Evolutionary conservation across 495 filamentous ascomycete species (phyloP), one percentile per base, ranked within the genome.

Genomic region (Neurospora sp.): DNA sequence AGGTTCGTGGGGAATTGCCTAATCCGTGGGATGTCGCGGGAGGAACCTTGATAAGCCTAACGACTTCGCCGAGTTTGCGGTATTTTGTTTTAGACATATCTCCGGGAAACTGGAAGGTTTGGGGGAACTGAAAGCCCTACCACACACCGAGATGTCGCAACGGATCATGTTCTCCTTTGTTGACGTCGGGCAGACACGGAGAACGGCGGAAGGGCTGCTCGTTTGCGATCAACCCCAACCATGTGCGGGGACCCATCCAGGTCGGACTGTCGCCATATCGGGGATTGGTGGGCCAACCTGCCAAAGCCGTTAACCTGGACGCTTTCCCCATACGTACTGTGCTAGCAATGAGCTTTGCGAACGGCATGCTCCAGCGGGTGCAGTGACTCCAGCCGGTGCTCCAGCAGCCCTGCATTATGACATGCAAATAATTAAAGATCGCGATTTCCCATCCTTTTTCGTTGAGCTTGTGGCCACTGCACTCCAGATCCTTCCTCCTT

Each of bases 371-470:
- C 42, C 39, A 42, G 39, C 15, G 39, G 39, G 39, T 42, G 15
- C 40, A 42, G 40, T 42, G 40, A 43, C 42, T 43, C 19, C 42
- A 45, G 42, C 42, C 43, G 43, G 43, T 21, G 43, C 43, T 48
- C 43, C 40, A 48, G 38, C 43, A 21, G 66, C 54, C 42, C 73
- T 73, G 73, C 54, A 72, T 43, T 34, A 75, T 76, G 78, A 75
- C 72, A 73, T 43, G 62, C 37, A 45, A 74, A 74, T 70, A 71
- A 69, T 76, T 74, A 74, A 80, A 78, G 74, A 79, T 75, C 73
- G 71, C 75, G 74, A 79, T 39, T 71, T 71, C 43, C 74, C 70
- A 31, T 72, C 31, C 48, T 21, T 3, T 43, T 74, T 73, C 40
- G 31, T 48, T 31, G 39, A 36, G 31, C 34, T 40, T 39, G 54